Percentiles rank a stretch among this genome's conserved stretches.
phyloP scores from a whole-genome alignment of 495 filamentous ascomycete species.

The Penicillium flavigenum region DNA sequence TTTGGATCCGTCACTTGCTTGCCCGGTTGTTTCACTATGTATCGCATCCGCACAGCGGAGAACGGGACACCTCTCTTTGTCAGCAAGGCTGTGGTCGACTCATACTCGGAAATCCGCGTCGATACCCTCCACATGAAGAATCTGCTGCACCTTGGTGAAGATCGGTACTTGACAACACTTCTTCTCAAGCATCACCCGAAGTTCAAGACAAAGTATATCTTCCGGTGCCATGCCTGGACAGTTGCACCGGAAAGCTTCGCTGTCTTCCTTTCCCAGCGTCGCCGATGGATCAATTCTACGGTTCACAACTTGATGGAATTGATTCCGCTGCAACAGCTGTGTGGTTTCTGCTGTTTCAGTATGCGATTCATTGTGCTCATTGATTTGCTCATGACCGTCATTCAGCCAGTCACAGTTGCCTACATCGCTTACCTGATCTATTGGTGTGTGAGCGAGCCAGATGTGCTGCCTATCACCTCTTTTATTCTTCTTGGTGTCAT shows the following conservation, averaged over 20 bases:
- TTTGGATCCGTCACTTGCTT: constrained; percentile 98
- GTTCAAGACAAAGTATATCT: constrained; percentile 98
- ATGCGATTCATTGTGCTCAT: constrained; percentile 98
- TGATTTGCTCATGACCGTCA: constrained; percentile 85
- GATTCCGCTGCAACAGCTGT: constrained; percentile 87
- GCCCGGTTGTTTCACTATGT: constrained; percentile 98
- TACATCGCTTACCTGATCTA: constrained; percentile 91
- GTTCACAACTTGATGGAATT: constrained; percentile 97
- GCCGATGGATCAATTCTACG: constrained; percentile 99
- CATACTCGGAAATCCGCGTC: constrained; percentile 87
- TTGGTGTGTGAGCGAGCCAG: constrained; percentile 58
- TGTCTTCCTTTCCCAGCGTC: constrained; percentile 96
- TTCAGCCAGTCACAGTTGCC: constrained; percentile 88
- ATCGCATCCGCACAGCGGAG: constrained; percentile 90
- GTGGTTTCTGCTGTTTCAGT: constrained; percentile 99
- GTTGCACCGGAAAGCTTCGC: constrained; percentile 90
- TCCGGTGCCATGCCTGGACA: constrained; percentile 89
- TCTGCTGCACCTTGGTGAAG: constrained; percentile 83
- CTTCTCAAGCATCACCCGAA: constrained; percentile 88
- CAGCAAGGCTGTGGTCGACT: constrained; percentile 81
- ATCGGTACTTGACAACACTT: constrained; percentile 93
- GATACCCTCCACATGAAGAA: constrained; percentile 99
- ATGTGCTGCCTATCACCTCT: constrained; percentile 72
- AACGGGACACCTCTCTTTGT: constrained; percentile 95
- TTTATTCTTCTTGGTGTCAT: constrained; percentile 90